Base-by-base conservation (phyloP, 768 basidiomycete species). In the Podaxis sp. region DNA sequence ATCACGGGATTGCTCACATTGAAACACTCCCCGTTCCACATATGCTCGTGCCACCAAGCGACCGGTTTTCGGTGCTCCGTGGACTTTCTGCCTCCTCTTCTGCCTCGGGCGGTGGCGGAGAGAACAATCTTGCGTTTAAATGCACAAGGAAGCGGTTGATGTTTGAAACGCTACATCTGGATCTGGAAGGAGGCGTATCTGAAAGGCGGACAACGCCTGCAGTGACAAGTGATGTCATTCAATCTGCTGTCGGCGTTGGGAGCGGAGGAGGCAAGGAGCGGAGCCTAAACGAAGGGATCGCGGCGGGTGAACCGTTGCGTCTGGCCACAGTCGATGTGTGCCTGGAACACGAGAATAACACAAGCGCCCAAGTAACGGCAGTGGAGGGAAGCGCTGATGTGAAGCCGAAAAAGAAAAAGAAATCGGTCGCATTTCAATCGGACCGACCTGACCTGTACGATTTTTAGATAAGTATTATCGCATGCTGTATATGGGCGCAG, bases 51-150 rank as follows among this genome's bases (percentile, higher is more conserved):
- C 80, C 96, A 0, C 85, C 92, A 0, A 93, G 93, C 63, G 89
- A 95, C 68, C 89, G 85, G 67, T 87, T 87, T 65, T 99, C 96
- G 4, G 81, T 84, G 4, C 80, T 99, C 51, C 88, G 96, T 11
- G 95, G 94, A 12, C 78, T 96, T 53, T 84, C 84, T 49, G 82
- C 84, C 1, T 81, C 85, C 24, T 76, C 80, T 17, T 75, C 72
- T 39, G 76, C 77, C 2, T 77, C 76, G 12, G 82, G 83, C 6
- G 89, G 87, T 0, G 86, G 87, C n/a, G 92, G 95, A 7, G 96
- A 98, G 73, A 99, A 99, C 75, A 98, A 99, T 69, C 82, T 99
- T 7, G 95, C 91, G 12, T 99, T 99, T 82, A 92, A 89, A 72
- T 91, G 93, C 70, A 97, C 89, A 69, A 81, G 96, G 68, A 94